Conservation (phyloP, 2,329 filamentous ascomycete species). For the Penicillium brasilianum region DNA sequence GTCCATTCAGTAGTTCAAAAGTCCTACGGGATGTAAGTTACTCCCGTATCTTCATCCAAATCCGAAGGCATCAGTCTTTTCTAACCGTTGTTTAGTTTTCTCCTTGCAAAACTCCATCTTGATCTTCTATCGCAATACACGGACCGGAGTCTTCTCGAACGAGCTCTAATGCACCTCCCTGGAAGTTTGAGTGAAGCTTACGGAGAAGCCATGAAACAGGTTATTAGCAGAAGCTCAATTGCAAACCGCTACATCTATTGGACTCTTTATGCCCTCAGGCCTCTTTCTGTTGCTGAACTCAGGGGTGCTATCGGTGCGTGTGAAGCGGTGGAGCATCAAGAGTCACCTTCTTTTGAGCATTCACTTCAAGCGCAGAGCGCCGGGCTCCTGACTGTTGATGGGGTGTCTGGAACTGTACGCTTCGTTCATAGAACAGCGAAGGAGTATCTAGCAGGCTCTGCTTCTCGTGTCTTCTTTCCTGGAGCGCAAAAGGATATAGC, state of each 20-base stretch:
- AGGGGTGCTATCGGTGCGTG: slow-evolving; percentile 13
- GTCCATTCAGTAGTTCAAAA: slow-evolving; percentile 30
- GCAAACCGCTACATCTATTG: slow-evolving; percentile 36
- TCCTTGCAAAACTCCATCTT: slow-evolving; percentile 37
- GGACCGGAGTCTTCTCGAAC: slow-evolving; percentile 29
- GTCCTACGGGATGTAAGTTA: slow-evolving; percentile 35
- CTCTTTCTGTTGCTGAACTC: slow-evolving; percentile 35
- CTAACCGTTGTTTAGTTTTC: slow-evolving; percentile 28
- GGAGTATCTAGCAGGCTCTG: slow-evolving; percentile 36
- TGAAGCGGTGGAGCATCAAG: no score
- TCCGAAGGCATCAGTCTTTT: no score
- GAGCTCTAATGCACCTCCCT: slow-evolving; percentile 32
- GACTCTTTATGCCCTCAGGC: slow-evolving; percentile 33
- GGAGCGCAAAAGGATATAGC: slow-evolving; percentile 36
- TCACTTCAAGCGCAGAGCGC: slow-evolving; percentile 8
- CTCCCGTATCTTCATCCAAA: no score
- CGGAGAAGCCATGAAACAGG: slow-evolving; percentile 37
- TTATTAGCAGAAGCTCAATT: slow-evolving; percentile 29
- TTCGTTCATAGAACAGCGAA: slow-evolving; percentile 40
- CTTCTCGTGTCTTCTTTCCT: slow-evolving; percentile 39
- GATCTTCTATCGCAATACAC: slow-evolving; percentile 34
- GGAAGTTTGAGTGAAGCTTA: slow-evolving; percentile 38
- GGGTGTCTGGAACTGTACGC: slow-evolving; percentile 30
- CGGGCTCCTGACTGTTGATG: slow-evolving; percentile 36
- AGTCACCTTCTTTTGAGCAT: no score